phyloP scores from a whole-genome alignment of 129 eudicot species.

The Lactuca saligna region DNA sequence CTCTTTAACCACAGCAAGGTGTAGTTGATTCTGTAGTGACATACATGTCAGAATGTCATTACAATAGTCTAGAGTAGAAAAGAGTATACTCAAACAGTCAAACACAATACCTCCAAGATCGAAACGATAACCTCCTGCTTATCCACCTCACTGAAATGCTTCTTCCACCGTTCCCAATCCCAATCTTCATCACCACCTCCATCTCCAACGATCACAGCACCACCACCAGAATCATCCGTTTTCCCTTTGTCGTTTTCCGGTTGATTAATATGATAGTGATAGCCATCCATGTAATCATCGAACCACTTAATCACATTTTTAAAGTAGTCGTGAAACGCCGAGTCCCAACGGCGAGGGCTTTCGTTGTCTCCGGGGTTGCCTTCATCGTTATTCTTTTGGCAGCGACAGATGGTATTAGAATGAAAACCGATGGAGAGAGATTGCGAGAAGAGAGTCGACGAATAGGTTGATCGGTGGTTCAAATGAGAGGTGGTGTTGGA shows the following conservation, averaged over 20 bases:
- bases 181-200: slow-evolving; percentile 45
- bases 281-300: slow-evolving; percentile 37
- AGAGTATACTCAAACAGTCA: neutral
- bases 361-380: slow-evolving; percentile 23
- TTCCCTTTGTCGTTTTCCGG: slow-evolving; percentile 21
- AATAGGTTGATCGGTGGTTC: slow-evolving; percentile 27
- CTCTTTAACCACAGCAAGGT: slow-evolving; percentile 63
- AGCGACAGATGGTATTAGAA: slow-evolving; percentile 42
- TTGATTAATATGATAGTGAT: slow-evolving; percentile 16
- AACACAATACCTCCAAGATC: slow-evolving; percentile 55
- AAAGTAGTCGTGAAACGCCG: slow-evolving; percentile 47
- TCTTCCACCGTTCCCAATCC: slow-evolving; percentile 95
- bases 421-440: slow-evolving; percentile 34
- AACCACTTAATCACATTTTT: slow-evolving; percentile 49
- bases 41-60: slow-evolving; percentile 6
- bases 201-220: neutral
- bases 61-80: neutral
- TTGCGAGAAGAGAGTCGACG: slow-evolving; percentile 27
- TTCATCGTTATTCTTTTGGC: slow-evolving; percentile 24
- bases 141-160: slow-evolving; percentile 73
- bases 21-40: slow-evolving; percentile 65
- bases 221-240: slow-evolving; percentile 16
- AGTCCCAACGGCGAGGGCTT: slow-evolving; percentile 53
- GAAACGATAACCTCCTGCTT: slow-evolving; percentile 71
- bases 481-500: slow-evolving; percentile 23